Evolutionary conservation across 148 eudicot genomes (phyloP).

Genomic region (Simmondsia chinensis): DNA sequence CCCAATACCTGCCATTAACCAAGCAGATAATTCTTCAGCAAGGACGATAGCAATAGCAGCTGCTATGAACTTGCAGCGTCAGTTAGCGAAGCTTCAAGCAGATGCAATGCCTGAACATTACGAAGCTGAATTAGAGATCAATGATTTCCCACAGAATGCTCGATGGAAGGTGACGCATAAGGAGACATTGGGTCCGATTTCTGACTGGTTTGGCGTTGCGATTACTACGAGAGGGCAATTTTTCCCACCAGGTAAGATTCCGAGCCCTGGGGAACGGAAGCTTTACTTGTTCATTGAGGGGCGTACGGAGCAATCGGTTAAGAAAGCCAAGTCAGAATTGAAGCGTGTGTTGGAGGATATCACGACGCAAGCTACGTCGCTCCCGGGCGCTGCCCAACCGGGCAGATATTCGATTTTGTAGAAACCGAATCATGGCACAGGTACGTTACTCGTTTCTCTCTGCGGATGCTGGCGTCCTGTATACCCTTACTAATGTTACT

Average conservation of each 20-base stretch:
- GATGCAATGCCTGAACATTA: slow-evolving; percentile 79
- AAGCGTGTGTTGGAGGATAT: slow-evolving; percentile 75
- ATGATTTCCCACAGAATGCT: slow-evolving; percentile 85
- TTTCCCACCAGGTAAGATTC: slow-evolving; percentile 53
- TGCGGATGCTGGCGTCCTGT: too few relatives aligned
- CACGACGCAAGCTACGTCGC: slow-evolving; percentile 54
- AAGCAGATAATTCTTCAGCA: slow-evolving; percentile 41
- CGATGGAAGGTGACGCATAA: slow-evolving; percentile 90
- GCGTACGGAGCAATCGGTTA: slow-evolving; percentile 71
- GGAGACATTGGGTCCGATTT: slow-evolving; percentile 73
- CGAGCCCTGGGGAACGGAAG: slow-evolving; percentile 64
- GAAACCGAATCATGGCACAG: too few relatives aligned
- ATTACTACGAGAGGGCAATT: slow-evolving; percentile 72
- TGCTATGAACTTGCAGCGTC: slow-evolving; percentile 57
- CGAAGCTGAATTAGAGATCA: slow-evolving; percentile 77
- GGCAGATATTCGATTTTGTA: slow-evolving; percentile 69
- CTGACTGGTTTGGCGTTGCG: slow-evolving; percentile 84
- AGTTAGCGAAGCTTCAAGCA: slow-evolving; percentile 63
- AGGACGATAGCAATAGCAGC: slow-evolving; percentile 52
- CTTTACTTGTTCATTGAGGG: slow-evolving; percentile 85
- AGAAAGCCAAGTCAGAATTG: slow-evolving; percentile 64
- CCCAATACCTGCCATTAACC: slow-evolving; percentile 9
- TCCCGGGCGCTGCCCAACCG: slow-evolving; percentile 69
- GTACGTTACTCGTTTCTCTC: too few relatives aligned
- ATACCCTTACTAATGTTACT: too few relatives aligned